A percentile compares a stretch with the other conserved stretches of the same genome.
phyloP scores from a whole-genome alignment of 208 protist genomes.

The Leishmania major region DNA sequence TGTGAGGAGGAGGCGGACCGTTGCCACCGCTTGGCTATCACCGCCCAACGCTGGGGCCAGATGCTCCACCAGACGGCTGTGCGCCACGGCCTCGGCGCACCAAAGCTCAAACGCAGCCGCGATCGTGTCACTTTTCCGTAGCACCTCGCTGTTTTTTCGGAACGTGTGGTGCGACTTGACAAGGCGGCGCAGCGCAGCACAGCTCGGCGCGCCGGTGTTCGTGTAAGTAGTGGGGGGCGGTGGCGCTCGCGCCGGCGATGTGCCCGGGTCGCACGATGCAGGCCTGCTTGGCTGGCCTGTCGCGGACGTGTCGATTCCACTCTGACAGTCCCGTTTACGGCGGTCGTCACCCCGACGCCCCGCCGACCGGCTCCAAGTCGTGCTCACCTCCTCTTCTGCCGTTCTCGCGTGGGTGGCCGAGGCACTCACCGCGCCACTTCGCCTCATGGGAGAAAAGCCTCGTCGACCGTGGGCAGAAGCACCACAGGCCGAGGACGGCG shows the following conservation, averaged over 20 bases:
- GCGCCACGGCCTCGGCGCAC: constrained; percentile 41
- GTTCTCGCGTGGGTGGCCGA: too few relatives aligned
- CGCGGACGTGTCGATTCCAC: too few relatives aligned
- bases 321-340: neutral
- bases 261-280: neutral
- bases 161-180: constrained; percentile 40
- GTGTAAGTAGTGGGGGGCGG: neutral
- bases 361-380: neutral
- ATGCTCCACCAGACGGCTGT: constrained; percentile 30
- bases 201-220: constrained; percentile 3
- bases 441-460: neutral
- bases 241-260: neutral
- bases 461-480: neutral
- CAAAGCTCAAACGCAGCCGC: constrained; percentile 34
- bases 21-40: neutral
- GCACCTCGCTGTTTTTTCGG: constrained; percentile 41
- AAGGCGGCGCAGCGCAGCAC: constrained; percentile 32
- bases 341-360: neutral
- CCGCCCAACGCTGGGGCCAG: constrained; percentile 10
- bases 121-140: constrained; percentile 33
- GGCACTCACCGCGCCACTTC: neutral
- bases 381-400: neutral
- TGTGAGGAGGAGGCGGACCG: constrained; percentile 8
- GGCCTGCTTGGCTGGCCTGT: neutral
- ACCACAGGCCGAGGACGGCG: neutral